Conservation (phyloP, 108 stramenopile genomes). For the Fragilariopsis cylindrus region DNA sequence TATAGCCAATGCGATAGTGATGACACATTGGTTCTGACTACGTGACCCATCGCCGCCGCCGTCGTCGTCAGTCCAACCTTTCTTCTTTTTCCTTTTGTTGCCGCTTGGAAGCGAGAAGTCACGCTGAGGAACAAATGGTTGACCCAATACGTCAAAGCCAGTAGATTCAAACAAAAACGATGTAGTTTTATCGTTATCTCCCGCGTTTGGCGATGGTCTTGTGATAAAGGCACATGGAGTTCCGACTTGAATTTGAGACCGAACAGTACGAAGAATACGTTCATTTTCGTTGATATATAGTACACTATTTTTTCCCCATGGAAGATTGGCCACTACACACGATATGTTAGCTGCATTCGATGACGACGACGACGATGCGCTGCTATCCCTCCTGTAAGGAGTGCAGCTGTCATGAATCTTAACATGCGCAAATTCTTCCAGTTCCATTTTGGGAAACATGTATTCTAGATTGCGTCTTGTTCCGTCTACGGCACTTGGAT, state of each 20-base stretch:
- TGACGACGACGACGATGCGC: not conserved
- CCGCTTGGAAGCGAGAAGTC: conserved; percentile 31
- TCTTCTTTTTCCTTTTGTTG: conserved; percentile 25
- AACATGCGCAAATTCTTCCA: not conserved
- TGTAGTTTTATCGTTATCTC: not conserved
- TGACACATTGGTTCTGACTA: conserved; percentile 26
- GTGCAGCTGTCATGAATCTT: conserved; percentile 4
- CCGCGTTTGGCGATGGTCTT: not conserved
- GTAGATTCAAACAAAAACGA: conserved; percentile 15
- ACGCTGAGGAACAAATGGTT: conserved; percentile 34
- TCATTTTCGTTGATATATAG: conserved; percentile 27
- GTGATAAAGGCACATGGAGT: conserved; percentile 42
- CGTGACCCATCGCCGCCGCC: not conserved
- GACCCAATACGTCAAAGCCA: conserved; percentile 28
- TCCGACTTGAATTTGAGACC: conserved; percentile 1
- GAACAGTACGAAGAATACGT: conserved; percentile 24
- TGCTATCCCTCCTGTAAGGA: not conserved
- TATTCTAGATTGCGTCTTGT: conserved; percentile 46
- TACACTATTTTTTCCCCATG: conserved; percentile 51
- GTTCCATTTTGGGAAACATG: conserved; percentile 27
- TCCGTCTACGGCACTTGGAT: conserved; percentile 54
- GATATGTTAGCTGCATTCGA: conserved; percentile 22
- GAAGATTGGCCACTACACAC: conserved; percentile 66
- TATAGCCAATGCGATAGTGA: conserved; percentile 19
- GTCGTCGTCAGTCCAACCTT: not conserved